Evolutionary conservation across 176 grass and related monocot species (phyloP).

Genomic region (Melocanna baccifera): DNA sequence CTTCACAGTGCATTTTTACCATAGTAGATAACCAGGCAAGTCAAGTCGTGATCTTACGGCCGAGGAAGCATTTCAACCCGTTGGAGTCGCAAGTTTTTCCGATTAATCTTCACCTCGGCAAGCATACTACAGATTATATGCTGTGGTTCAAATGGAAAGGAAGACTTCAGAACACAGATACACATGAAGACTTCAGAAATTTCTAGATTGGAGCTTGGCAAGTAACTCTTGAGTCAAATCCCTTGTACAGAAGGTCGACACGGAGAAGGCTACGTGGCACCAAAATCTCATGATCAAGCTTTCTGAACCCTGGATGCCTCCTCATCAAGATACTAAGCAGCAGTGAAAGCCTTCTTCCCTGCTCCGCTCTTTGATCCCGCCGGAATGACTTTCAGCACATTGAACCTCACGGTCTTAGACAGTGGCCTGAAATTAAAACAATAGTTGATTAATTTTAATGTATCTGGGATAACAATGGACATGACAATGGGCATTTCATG

Average conservation of each 20-base stretch:
- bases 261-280: not conserved
- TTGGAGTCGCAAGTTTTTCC: not conserved
- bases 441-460: not conserved
- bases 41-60: not conserved
- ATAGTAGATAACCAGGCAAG: not conserved
- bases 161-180: not conserved
- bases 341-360: conserved; percentile 35
- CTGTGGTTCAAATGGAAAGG: not conserved
- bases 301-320: not conserved
- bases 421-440: conserved; percentile 18
- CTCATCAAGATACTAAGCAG: conserved; percentile 13
- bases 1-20: too few species aligned
- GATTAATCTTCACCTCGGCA: not conserved
- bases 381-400: conserved; percentile 40
- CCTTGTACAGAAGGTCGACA: conserved; percentile 6
- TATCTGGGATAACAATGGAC: too few species aligned
- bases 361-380: conserved; percentile 36
- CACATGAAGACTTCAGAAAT: not conserved
- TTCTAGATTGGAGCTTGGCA: not conserved
- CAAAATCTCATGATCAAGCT: not conserved
- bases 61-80: not conserved
- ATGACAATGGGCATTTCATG: not conserved
- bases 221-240: not conserved
- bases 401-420: conserved; percentile 40
- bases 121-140: not conserved